Evolutionary conservation across 148 eudicot species (phyloP).

Genomic region (Chenopodium formosanum): DNA sequence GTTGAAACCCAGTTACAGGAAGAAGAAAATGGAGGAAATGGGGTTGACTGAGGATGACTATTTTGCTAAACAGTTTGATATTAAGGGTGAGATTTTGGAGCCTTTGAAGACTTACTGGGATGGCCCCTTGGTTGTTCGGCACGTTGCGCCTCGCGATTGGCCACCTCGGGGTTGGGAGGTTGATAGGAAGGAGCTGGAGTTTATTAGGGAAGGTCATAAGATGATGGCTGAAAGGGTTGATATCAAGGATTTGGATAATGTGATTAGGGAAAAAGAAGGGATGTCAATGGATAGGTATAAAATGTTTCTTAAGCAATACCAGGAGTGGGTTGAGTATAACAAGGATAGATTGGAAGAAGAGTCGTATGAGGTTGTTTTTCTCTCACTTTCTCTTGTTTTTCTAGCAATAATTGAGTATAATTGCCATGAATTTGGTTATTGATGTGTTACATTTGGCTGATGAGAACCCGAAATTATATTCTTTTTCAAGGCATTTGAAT

Average conservation of each 20-base stretch:
- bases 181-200: slow-evolving; percentile 76
- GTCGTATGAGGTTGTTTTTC: slow-evolving; percentile 64
- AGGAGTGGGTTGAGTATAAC: slow-evolving; percentile 78
- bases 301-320: slow-evolving; percentile 80
- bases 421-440: background rate
- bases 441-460: background rate
- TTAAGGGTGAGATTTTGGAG: slow-evolving; percentile 71
- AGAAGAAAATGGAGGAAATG: slow-evolving; percentile 71
- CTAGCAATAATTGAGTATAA: background rate
- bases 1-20: slow-evolving; percentile 76
- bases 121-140: slow-evolving; percentile 73
- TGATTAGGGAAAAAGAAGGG: slow-evolving; percentile 38
- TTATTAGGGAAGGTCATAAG: slow-evolving; percentile 82
- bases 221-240: slow-evolving; percentile 60
- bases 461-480: background rate
- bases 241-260: slow-evolving; percentile 50
- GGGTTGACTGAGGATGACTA: slow-evolving; percentile 84
- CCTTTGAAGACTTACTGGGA: slow-evolving; percentile 71
- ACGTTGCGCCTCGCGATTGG: slow-evolving; percentile 94
- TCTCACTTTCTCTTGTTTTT: background rate
- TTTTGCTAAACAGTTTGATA: slow-evolving; percentile 75
- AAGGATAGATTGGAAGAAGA: slow-evolving; percentile 90
- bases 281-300: slow-evolving; percentile 87
- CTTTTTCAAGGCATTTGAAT: background rate
- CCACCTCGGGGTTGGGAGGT: slow-evolving; percentile 95